Evolutionary conservation across 805 yeast genomes (phyloP), one percentile per base, ranked within the genome.

Genomic region (Monosporozyma aquatica): DNA sequence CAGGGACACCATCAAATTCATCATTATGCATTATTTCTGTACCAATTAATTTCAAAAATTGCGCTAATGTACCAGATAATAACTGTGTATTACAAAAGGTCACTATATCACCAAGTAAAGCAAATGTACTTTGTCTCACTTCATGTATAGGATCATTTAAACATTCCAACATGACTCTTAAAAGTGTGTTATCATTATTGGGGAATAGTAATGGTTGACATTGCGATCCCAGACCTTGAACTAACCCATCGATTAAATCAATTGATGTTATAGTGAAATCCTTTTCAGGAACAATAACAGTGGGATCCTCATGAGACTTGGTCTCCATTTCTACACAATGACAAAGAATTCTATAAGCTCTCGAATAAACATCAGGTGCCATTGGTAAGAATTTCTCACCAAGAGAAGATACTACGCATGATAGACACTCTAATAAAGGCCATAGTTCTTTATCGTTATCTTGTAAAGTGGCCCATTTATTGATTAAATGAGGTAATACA

Each of bases 51-150:
- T 76, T 68, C 47, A 87, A 64, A 17, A 85, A 65, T 36, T 73
- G 52, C 4, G 61, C 44, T 34, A 59, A 44, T 61, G 32, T 67
- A 53, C 43, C 69, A 68, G 53, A 70, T 20, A 58, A 26, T 9
- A 61, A 32, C 14, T 51, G 50, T n/a, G 62, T 53, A n/a, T 52
- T 24, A 76, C 66, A 58, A 61, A 72, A 48, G 80, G 86, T 53
- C 8, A 89, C 83, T 61, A 92, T 70, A 62, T 92, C 98, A 22
- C 98, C 98, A 14, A 90, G 57, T 25, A 92, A 66, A 0, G 97
- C 97, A 65, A 80, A 87, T 0, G 90, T 86, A 45, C 87, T 77
- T 64, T 92, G 98, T 49, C 97, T 75, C n/a, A 92, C 96, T 60
- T 92, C 97, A 47, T 78, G 79, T 21, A 71, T 74, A 4, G 76